phyloP scores from a whole-genome alignment of 305 asterid genomes.

The Fraxinus sp. region DNA sequence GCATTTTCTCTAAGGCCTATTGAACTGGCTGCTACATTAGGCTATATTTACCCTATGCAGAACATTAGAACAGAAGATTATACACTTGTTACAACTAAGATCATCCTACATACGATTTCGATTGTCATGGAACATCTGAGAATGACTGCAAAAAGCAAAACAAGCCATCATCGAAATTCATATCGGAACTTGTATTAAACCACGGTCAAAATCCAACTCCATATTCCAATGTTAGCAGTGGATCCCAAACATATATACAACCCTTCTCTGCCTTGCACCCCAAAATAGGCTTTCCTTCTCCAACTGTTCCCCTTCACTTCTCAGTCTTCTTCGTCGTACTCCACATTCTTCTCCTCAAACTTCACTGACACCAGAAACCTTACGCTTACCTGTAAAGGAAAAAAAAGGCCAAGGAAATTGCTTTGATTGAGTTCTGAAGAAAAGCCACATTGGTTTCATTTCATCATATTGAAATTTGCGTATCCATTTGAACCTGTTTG shows the following conservation, averaged over 20 bases:
- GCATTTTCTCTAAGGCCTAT: not conserved
- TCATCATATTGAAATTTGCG: not conserved
- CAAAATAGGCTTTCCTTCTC: not conserved
- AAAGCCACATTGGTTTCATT: not conserved
- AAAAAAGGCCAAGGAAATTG: not conserved
- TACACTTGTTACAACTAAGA: not conserved
- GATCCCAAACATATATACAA: slow-evolving; percentile 4
- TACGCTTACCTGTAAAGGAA: slow-evolving; percentile 46
- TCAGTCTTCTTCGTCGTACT: slow-evolving; percentile 41
- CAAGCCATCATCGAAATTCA: slow-evolving; percentile 25
- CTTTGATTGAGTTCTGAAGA: not conserved
- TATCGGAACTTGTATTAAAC: not conserved
- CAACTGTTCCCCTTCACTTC: not conserved
- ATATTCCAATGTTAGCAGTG: not conserved
- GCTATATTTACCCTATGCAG: not conserved
- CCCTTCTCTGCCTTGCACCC: not conserved
- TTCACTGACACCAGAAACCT: slow-evolving; percentile 70
- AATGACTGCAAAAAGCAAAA: slow-evolving; percentile 26
- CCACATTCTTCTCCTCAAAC: slow-evolving; percentile 62
- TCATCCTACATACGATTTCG: not conserved
- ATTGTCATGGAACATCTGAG: not conserved
- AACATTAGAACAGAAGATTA: not conserved
- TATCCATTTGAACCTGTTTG: slow-evolving; percentile 45
- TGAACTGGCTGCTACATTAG: not conserved
- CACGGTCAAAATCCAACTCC: slow-evolving; percentile 24